These are phyloP conservation scores for Ophiostoma perfectum DNA, from an alignment of 2,329 filamentous ascomycete genomes.

Conservation along the genomic window DNA sequence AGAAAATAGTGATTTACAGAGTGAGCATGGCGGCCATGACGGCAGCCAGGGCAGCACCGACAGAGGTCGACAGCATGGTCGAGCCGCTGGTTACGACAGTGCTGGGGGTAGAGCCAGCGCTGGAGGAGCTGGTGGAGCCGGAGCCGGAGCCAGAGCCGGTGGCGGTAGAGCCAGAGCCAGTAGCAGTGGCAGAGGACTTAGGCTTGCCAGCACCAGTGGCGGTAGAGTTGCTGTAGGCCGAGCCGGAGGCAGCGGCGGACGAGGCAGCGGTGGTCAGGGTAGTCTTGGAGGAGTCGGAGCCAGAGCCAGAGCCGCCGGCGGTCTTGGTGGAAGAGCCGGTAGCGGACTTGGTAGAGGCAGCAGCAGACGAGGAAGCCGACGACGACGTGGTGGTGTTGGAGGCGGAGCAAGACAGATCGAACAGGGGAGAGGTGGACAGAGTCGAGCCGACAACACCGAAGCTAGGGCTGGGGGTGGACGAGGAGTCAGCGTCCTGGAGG, in stretches of 20 bases:
- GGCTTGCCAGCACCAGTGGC: conserved; percentile 25
- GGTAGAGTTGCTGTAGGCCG: conserved; percentile 7
- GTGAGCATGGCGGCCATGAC: conserved; percentile 33
- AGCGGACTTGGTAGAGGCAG: conserved; percentile 25
- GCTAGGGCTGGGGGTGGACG: conserved; percentile 56
- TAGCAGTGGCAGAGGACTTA: conserved; percentile 28
- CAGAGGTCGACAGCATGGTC: conserved; percentile 27
- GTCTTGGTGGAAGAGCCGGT: conserved; percentile 4
- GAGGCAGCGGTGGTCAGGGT: not conserved
- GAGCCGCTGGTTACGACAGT: conserved; percentile 29
- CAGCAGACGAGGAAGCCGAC: conserved; percentile 21
- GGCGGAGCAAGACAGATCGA: conserved; percentile 55
- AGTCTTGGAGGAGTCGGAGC: not conserved
- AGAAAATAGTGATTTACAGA: conserved; percentile 29
- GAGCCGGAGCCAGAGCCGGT: conserved; percentile 28
- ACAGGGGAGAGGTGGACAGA: conserved; percentile 52
- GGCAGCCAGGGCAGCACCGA: conserved; percentile 32
- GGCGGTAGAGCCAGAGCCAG: conserved; percentile 13
- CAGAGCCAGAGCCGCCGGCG: conserved; percentile 13
- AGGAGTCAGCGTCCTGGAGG: conserved; percentile 61
- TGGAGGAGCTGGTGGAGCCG: conserved; percentile 27
- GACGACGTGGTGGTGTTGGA: conserved; percentile 28
- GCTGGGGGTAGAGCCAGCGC: conserved; percentile 26
- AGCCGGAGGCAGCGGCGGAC: not conserved
- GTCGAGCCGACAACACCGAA: conserved; percentile 62